Percentiles rank a stretch among this genome's conserved stretches.
These are phyloP conservation scores for Agrostemma githago DNA, from an alignment of 148 eudicot species.

Conservation along the genomic window DNA sequence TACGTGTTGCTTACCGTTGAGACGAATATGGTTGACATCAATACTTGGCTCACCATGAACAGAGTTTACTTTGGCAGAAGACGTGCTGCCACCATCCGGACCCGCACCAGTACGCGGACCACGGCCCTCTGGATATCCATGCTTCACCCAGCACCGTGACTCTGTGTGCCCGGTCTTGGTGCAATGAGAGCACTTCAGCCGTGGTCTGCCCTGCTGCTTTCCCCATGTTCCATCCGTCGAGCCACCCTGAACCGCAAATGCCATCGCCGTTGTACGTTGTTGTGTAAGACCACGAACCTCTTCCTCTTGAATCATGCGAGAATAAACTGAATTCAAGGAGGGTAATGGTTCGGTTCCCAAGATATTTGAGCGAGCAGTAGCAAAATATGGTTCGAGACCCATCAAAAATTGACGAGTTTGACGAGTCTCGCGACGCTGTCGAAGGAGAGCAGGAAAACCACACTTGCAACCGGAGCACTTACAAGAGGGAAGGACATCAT, in stretches of 20 bases:
- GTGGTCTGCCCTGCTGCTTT: background rate
- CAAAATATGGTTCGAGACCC: background rate
- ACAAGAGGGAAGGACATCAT: background rate
- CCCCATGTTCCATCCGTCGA: background rate
- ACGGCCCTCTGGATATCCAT: background rate
- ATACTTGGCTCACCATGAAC: background rate
- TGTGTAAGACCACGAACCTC: background rate
- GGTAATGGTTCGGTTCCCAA: constrained; percentile 1
- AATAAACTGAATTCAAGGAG: background rate
- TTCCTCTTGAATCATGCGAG: constrained; percentile 2
- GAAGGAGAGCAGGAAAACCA: background rate
- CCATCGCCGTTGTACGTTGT: background rate
- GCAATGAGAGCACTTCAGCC: background rate
- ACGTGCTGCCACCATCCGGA: background rate
- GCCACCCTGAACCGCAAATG: background rate
- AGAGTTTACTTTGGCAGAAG: background rate
- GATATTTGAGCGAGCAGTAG: background rate
- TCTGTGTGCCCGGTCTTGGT: background rate
- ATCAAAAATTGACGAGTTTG: no score
- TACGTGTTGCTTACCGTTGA: background rate
- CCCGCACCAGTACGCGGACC: background rate
- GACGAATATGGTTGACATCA: background rate
- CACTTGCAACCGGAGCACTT: background rate
- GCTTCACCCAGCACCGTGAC: background rate
- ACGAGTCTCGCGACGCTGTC: background rate